Evolutionary conservation across 345 rosid species (phyloP), one percentile per base, ranked within the genome.

Genomic region (Rubroshorea leprosula): DNA sequence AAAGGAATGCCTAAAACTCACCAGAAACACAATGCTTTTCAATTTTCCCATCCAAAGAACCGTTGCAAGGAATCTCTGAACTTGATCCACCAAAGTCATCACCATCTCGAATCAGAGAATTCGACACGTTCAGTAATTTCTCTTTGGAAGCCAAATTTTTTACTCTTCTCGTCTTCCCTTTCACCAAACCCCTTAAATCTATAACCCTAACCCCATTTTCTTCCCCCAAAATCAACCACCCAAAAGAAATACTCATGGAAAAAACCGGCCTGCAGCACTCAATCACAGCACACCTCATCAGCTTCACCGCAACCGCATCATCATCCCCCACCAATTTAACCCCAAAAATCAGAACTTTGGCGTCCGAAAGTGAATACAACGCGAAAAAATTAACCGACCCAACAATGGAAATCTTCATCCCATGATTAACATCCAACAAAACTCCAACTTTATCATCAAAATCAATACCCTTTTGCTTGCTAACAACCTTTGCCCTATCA

Each of bases 361-460:
- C 74, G 66, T 75, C 74, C 1, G 86, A 79, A 65, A 80, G 68
- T 20, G 83, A 86, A 66, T 84, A 68, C 75, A 89, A 54, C 17
- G 70, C 76, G 49, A 89, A 89, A 60, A 70, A 86, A 75, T 89
- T 89, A 54, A 76, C 68, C 45, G 97, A 86, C 55, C 89, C 95
- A 74, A 58, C 67, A 67, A 86, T 61, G 79, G 66, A 82, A 46
- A 80, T 51, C 15, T 85, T 76, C 57, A 79, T 74, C 63, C 89
- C 95, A 44, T 84, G 87, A 51, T 70, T 69, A 22, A 65, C 31
- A 69, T 80, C 73, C 70, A 89, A 43, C 55, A 81, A 62, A 73
- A 78, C 87, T 48, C 94, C 91, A 47, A 67, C 59, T 49, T 79
- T 79, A 16, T 70, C 60, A 56, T 83, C 84, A 56, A 84, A 76